A percentile compares a stretch with the other conserved stretches of the same genome.
These are phyloP conservation scores for Salix suchowensis DNA, from an alignment of 345 rosid species.

Conservation along the genomic window DNA sequence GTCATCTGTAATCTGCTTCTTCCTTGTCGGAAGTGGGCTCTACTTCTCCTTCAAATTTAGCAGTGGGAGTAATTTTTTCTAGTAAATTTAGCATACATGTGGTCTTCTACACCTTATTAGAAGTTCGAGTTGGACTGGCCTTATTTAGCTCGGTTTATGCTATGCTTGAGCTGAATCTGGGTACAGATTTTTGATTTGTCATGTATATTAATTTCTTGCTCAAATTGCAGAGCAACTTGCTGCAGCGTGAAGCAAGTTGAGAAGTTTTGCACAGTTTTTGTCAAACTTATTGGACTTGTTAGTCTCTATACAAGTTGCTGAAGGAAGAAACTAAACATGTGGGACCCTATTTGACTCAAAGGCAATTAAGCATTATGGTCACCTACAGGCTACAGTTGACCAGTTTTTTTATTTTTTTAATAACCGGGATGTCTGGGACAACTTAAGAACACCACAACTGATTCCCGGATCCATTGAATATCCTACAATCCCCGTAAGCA, in stretches of 20 bases:
- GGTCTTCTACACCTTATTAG: neutral
- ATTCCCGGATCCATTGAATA: too few species aligned
- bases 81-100: neutral
- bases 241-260: neutral
- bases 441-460: too few species aligned
- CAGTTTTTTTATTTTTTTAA: neutral
- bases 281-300: conserved; percentile 5
- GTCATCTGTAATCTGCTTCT: neutral
- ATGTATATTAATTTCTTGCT: neutral
- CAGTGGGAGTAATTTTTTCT: neutral
- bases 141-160: neutral
- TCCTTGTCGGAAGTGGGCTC: neutral
- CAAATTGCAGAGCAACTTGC: conserved; percentile 14
- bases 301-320: neutral
- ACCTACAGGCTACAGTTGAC: neutral
- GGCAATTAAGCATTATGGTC: neutral
- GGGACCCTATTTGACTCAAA: conserved; percentile 12
- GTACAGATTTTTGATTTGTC: neutral
- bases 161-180: neutral
- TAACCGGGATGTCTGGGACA: too few species aligned
- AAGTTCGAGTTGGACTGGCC: neutral
- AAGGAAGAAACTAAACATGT: conserved; percentile 9
- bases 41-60: neutral
- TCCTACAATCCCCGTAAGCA: rapidly evolving
- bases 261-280: conserved; percentile 1